These are phyloP conservation scores for Candida nonsorbophila DNA, from an alignment of 805 yeast species.

Conservation along the genomic window DNA sequence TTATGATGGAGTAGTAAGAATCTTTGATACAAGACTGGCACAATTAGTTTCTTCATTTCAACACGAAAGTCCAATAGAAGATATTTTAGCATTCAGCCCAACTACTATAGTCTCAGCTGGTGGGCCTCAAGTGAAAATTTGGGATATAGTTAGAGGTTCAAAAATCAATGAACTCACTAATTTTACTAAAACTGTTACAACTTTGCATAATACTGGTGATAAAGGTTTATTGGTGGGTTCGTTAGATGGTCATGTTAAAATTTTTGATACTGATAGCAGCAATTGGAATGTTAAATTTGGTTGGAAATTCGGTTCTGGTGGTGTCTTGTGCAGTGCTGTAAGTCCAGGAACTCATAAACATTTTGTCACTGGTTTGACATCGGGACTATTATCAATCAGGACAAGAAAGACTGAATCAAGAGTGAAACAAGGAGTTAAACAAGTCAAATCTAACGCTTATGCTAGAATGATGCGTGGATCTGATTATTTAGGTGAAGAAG, in stretches of 20 bases:
- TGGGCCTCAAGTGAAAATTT: conserved; percentile 76
- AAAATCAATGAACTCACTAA: conserved; percentile 71
- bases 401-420: conserved; percentile 72
- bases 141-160: conserved; percentile 83
- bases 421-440: conserved; percentile 45
- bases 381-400: conserved; percentile 84
- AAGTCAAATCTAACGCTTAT: conserved; percentile 55
- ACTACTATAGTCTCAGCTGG: conserved; percentile 78
- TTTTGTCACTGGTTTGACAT: conserved; percentile 85
- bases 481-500: conserved; percentile 87
- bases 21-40: conserved; percentile 73
- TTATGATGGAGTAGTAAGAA: conserved; percentile 81
- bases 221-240: conserved; percentile 89
- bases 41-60: conserved; percentile 60
- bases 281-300: conserved; percentile 91
- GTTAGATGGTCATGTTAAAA: conserved; percentile 94
- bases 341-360: conserved; percentile 77
- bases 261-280: conserved; percentile 68
- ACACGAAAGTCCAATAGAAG: conserved; percentile 79
- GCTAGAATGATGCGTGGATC: conserved; percentile 85
- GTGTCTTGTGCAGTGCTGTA: conserved; percentile 83
- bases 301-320: conserved; percentile 90
- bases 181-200: conserved; percentile 91
- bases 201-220: conserved; percentile 67
- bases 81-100: conserved; percentile 66